A percentile compares a stretch with the other conserved stretches of the same genome.
These are phyloP conservation scores for Aspergillaceae sp. DNA, from an alignment of 2,329 filamentous ascomycete species.

Conservation along the genomic window DNA sequence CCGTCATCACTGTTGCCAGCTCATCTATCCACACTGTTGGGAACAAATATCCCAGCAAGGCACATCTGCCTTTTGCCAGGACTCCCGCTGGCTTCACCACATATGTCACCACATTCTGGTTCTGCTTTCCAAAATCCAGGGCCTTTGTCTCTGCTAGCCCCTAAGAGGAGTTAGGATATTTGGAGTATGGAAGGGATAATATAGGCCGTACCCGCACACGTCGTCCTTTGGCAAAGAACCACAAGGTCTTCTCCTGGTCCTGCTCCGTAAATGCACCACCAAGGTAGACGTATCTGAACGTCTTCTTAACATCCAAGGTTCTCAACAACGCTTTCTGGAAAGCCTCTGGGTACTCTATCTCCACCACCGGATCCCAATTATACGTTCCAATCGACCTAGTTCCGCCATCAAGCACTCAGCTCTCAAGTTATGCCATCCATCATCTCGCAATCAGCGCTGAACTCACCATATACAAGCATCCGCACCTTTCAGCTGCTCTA, in stretches of 20 bases:
- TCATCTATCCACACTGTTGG: neutral
- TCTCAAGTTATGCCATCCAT: too few species aligned
- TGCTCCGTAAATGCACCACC: conserved; percentile 32
- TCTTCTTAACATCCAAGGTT: conserved; percentile 10
- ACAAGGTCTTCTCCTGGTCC: conserved; percentile 31
- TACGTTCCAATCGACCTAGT: conserved; percentile 10
- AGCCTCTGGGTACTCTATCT: conserved; percentile 7
- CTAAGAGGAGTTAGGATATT: neutral
- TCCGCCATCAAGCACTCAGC: too few species aligned
- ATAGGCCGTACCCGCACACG: conserved; percentile 16
- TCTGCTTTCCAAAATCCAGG: neutral
- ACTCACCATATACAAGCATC: conserved; percentile 40
- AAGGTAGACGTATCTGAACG: conserved; percentile 38
- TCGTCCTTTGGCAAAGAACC: conserved; percentile 23
- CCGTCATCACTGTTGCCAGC: neutral
- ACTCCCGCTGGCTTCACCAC: neutral
- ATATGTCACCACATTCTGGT: neutral
- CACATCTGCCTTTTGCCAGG: neutral
- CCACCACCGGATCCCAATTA: conserved; percentile 20
- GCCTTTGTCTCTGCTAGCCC: neutral
- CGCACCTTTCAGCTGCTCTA: conserved; percentile 34
- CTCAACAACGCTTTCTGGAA: conserved; percentile 15
- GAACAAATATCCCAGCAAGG: neutral
- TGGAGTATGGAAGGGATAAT: neutral
- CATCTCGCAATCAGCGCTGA: too few species aligned